Evolutionary conservation across 1,284 basidiomycete species (phyloP).

Genomic region (Termitomyces sp.): DNA sequence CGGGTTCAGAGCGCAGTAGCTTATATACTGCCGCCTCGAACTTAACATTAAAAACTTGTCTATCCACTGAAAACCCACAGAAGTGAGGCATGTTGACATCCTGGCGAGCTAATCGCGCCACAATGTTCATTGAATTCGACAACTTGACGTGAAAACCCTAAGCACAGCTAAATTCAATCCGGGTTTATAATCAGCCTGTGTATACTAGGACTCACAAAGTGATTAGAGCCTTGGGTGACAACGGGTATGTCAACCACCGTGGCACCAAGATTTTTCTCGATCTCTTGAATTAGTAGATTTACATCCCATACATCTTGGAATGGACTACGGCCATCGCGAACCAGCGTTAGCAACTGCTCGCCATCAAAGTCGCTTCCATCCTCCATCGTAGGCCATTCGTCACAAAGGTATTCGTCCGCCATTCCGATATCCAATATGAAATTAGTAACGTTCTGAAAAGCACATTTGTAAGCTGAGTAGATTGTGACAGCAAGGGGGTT

Average conservation of each 20-base stretch:
- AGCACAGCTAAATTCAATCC: too few species aligned
- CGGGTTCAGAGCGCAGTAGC: background rate
- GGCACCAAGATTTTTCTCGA: background rate
- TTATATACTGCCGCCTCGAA: background rate
- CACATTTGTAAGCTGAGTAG: too few species aligned
- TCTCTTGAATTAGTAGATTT: background rate
- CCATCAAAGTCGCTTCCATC: background rate
- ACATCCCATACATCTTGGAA: background rate
- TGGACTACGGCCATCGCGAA: background rate
- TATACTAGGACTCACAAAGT: too few species aligned
- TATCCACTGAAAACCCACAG: background rate
- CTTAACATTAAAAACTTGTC: background rate
- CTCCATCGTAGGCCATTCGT: background rate
- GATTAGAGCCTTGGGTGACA: conserved; percentile 1
- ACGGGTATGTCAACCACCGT: background rate
- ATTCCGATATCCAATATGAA: too few species aligned
- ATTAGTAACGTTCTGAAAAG: too few species aligned
- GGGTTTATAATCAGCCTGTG: too few species aligned
- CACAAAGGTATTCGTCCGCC: background rate
- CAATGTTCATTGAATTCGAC: background rate
- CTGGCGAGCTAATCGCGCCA: background rate
- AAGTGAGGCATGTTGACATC: background rate
- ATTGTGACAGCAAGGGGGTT: too few species aligned
- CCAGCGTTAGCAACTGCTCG: background rate
- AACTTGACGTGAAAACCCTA: too few species aligned